Percentiles rank a stretch among this genome's conserved stretches.
These are phyloP conservation scores for Terana coerulea DNA, from an alignment of 768 basidiomycete genomes.

Conservation along the genomic window DNA sequence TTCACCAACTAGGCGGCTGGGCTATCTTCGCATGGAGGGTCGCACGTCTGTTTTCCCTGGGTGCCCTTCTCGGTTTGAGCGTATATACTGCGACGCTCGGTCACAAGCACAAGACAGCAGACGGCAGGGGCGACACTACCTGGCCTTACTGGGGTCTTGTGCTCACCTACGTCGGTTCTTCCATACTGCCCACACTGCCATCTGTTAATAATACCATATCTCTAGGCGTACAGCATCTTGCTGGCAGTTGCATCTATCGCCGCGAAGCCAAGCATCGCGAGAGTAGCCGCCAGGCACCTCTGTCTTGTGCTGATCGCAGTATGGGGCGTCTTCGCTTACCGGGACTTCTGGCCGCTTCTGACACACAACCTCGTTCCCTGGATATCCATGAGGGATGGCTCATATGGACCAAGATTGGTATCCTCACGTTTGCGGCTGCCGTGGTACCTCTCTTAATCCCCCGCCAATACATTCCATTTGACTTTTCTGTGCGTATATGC, in stretches of 20 bases:
- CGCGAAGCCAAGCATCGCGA: constrained; percentile 20
- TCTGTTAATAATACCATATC: neutral
- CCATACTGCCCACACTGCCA: neutral
- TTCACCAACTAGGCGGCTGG: constrained; percentile 28
- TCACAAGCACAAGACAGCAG: constrained; percentile 9
- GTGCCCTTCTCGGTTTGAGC: constrained; percentile 32
- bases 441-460: constrained; percentile 38
- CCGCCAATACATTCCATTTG: constrained; percentile 36
- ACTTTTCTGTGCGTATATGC: constrained; percentile 32
- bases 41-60: constrained; percentile 26
- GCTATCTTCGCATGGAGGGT: constrained; percentile 32
- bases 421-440: constrained; percentile 32
- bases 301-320: constrained; percentile 29
- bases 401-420: constrained; percentile 34
- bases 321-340: constrained; percentile 34
- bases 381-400: constrained; percentile 30
- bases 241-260: constrained; percentile 28
- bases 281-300: constrained; percentile 28
- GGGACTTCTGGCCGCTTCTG: constrained; percentile 36
- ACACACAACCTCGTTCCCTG: constrained; percentile 30
- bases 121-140: constrained; percentile 22
- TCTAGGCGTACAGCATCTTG: constrained; percentile 32
- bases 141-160: constrained; percentile 28
- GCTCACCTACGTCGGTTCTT: constrained; percentile 14
- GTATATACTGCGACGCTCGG: constrained; percentile 24